A percentile compares a stretch with the other conserved stretches of the same genome.
These are phyloP conservation scores for Dioscorea alata DNA, from an alignment of 106 monocot species.

Conservation along the genomic window DNA sequence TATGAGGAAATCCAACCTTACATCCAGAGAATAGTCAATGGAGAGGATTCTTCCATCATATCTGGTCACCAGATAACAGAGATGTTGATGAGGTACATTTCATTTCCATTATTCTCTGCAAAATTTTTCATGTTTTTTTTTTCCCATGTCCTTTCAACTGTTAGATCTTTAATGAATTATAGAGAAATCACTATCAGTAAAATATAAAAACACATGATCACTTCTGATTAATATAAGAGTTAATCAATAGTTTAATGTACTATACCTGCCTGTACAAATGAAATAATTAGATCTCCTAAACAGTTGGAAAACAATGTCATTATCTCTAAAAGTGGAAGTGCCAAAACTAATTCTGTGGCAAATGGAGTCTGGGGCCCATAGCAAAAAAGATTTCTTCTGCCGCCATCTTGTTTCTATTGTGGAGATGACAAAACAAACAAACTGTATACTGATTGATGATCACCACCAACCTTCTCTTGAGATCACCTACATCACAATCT, in stretches of 20 bases:
- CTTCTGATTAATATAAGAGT: background rate
- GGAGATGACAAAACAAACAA: too few species aligned
- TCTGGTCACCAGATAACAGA: conserved; percentile 40
- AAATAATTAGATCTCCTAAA: background rate
- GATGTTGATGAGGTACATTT: conserved; percentile 36
- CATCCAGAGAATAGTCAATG: conserved; percentile 47
- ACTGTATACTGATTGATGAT: too few species aligned
- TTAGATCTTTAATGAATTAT: background rate
- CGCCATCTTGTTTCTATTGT: too few species aligned
- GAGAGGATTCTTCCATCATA: conserved; percentile 41
- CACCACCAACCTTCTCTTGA: too few species aligned
- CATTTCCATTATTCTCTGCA: background rate
- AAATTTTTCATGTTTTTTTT: background rate
- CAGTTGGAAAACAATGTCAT: background rate
- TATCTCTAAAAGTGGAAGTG: background rate
- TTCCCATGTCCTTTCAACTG: too few species aligned
- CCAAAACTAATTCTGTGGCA: background rate
- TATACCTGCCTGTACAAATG: too few species aligned
- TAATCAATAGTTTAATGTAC: background rate
- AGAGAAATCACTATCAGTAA: background rate
- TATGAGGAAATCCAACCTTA: conserved; percentile 40
- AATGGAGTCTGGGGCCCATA: background rate
- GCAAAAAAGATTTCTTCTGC: too few species aligned
- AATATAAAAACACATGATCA: background rate
- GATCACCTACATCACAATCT: too few species aligned